phyloP scores from a whole-genome alignment of 805 yeast species.

The Candida yuanshanica region DNA sequence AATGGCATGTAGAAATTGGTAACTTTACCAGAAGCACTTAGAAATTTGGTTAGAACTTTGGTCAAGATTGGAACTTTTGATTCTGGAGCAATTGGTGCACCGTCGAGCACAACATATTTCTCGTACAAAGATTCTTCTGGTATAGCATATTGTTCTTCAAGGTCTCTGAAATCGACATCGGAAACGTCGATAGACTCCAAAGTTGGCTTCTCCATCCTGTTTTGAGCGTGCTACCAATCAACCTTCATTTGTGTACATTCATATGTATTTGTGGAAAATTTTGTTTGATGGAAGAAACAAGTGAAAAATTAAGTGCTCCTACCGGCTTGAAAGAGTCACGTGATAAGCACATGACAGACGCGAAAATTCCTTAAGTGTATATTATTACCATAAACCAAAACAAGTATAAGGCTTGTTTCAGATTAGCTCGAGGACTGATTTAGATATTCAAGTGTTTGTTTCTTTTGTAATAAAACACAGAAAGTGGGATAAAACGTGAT shows the following conservation, averaged over 20 bases:
- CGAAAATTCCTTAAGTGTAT: not conserved
- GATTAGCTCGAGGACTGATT: too few species aligned
- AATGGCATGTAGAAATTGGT: conserved; percentile 78
- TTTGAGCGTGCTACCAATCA: not conserved
- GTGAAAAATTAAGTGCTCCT: not conserved
- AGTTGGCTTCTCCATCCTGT: conserved; percentile 27
- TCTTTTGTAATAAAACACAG: too few species aligned
- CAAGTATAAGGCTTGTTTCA: too few species aligned
- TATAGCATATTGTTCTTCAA: conserved; percentile 70
- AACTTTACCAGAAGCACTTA: conserved; percentile 73
- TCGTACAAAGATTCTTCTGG: conserved; percentile 61
- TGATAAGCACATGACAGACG: not conserved
- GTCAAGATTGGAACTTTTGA: conserved; percentile 76
- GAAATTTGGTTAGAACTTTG: conserved; percentile 79
- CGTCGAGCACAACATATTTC: conserved; percentile 81
- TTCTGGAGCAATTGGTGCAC: conserved; percentile 94
- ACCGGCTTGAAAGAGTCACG: not conserved
- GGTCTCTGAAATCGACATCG: conserved; percentile 74
- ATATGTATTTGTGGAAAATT: not conserved
- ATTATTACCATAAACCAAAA: too few species aligned
- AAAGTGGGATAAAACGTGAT: too few species aligned
- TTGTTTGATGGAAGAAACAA: not conserved
- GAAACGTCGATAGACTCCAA: conserved; percentile 42
- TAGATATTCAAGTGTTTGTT: too few species aligned
- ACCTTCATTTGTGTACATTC: too few species aligned